Conservation (phyloP, 225 moss, liverwort and hornwort genomes). For the Bryoerythrophyllum caledonicum region DNA sequence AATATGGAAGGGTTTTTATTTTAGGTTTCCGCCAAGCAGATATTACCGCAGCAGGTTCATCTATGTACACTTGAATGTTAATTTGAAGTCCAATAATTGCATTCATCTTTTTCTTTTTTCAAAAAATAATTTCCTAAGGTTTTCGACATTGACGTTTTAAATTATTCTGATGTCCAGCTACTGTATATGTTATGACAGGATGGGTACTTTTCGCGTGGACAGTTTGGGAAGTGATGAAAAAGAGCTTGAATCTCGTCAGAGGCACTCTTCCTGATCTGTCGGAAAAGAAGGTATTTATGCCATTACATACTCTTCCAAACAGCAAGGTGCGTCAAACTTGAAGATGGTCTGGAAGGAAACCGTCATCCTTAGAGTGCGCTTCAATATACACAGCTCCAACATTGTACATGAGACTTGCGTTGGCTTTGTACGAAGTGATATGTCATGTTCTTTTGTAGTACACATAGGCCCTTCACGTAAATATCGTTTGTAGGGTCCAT, state of each 20-base stretch:
- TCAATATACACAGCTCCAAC: neutral
- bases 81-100: no score
- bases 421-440: neutral
- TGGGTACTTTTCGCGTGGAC: conserved; percentile 84
- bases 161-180: no score
- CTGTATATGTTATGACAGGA: conserved; percentile 43
- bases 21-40: neutral
- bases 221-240: conserved; percentile 53
- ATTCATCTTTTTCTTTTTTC: no score
- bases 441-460: neutral
- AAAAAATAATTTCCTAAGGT: no score
- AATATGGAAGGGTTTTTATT: neutral
- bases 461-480: neutral
- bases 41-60: no score
- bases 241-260: conserved; percentile 32
- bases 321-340: neutral
- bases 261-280: conserved; percentile 30
- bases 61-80: no score
- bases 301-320: conserved; percentile 17
- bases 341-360: conserved; percentile 14
- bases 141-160: no score
- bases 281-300: conserved; percentile 23
- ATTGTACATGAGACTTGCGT: neutral
- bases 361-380: neutral
- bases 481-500: no score